phyloP scores from a whole-genome alignment of 2,329 filamentous ascomycete species.

The Cytospora piceicola region DNA sequence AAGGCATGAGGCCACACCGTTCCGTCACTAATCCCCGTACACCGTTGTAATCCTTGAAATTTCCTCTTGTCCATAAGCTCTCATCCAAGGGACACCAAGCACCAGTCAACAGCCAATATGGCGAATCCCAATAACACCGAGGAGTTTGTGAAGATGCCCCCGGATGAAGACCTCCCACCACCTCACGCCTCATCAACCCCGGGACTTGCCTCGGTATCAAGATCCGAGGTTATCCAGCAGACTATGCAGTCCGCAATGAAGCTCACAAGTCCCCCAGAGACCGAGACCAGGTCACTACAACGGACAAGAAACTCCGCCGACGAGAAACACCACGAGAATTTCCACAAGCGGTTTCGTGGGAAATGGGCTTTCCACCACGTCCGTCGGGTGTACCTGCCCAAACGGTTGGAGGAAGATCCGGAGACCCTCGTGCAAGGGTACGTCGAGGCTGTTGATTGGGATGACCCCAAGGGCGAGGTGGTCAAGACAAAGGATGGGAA shows the following conservation, averaged over 20 bases:
- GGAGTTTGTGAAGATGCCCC: background rate
- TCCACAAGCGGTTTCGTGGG: background rate
- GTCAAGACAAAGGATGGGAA: slow-evolving; percentile 27
- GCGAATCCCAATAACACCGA: background rate
- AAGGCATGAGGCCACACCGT: no score
- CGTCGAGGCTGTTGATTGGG: background rate
- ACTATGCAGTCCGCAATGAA: background rate
- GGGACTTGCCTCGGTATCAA: background rate
- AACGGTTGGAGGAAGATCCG: background rate
- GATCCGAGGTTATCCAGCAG: background rate
- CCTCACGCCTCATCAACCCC: background rate
- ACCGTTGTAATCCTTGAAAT: no score
- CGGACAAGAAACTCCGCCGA: background rate
- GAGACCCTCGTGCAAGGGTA: background rate
- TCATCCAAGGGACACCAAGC: no score
- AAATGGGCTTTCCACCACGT: background rate
- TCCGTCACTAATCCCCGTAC: no score
- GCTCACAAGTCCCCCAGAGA: background rate
- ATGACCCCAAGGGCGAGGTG: slow-evolving; percentile 2
- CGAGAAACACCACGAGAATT: background rate
- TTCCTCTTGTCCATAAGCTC: no score
- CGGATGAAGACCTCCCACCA: background rate
- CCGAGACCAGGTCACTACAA: background rate
- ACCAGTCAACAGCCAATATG: no score
- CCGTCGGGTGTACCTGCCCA: background rate